phyloP scores from a whole-genome alignment of 768 basidiomycete genomes.

The Leucocoprinus leucothites region DNA sequence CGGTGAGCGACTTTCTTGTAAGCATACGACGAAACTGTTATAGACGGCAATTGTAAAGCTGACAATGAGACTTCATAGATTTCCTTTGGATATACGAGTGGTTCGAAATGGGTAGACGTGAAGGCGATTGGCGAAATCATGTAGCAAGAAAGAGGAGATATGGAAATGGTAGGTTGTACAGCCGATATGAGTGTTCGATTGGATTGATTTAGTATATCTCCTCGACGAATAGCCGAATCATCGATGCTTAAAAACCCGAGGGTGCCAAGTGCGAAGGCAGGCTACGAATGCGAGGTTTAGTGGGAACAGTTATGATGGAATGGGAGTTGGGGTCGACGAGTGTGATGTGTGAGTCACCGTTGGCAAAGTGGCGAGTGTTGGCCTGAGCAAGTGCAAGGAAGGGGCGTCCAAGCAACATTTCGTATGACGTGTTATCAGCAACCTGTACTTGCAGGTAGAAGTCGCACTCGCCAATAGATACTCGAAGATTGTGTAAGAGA shows the following conservation, averaged over 20 bases:
- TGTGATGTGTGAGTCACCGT: slow-evolving; percentile 5
- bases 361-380: neutral
- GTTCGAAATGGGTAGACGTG: neutral
- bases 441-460: slow-evolving; percentile 22
- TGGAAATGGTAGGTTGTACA: too few relatives aligned
- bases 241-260: neutral
- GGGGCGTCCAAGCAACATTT: too few relatives aligned
- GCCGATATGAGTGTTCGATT: neutral
- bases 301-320: slow-evolving; percentile 12
- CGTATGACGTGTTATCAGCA: slow-evolving; percentile 18
- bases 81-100: neutral
- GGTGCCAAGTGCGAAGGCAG: too few relatives aligned
- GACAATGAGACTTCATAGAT: neutral
- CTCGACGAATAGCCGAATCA: neutral
- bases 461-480: slow-evolving; percentile 12
- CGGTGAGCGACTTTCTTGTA: neutral
- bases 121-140: neutral
- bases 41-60: too few relatives aligned
- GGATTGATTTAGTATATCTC: neutral
- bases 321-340: slow-evolving; percentile 15
- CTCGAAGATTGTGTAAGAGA: slow-evolving; percentile 14
- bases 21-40: neutral
- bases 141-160: neutral
- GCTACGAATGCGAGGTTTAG: neutral
- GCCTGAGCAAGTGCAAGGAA: slow-evolving; percentile 13